Conservation (phyloP, 2,329 filamentous ascomycete genomes). For the Capronia coronata region DNA sequence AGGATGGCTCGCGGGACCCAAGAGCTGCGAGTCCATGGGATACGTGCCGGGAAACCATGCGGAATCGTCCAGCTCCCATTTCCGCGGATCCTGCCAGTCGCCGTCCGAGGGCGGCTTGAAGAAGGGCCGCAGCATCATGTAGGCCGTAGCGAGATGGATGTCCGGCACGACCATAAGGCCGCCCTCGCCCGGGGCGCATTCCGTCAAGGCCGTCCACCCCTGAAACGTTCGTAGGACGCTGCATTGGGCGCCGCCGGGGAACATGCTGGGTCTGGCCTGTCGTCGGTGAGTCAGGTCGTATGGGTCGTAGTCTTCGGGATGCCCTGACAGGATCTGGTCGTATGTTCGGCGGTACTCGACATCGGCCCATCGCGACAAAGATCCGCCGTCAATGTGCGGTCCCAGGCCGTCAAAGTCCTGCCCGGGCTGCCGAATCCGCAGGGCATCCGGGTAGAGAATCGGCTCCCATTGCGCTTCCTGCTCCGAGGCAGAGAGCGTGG, state of each 20-base stretch:
- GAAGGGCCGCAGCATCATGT: conserved; percentile 41
- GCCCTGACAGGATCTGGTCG: conserved; percentile 35
- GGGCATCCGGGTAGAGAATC: conserved; percentile 37
- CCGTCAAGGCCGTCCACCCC: conserved; percentile 42
- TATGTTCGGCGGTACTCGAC: conserved; percentile 37
- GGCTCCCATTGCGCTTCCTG: conserved; percentile 27
- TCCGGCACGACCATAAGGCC: conserved; percentile 39
- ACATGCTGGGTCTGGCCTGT: conserved; percentile 29
- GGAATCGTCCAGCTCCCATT: conserved; percentile 35
- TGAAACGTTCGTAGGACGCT: conserved; percentile 38
- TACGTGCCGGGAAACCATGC: conserved; percentile 38
- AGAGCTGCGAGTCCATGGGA: conserved; percentile 32
- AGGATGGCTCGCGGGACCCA: conserved; percentile 42
- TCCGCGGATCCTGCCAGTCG: conserved; percentile 35
- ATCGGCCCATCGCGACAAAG: conserved; percentile 41
- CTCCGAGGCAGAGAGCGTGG: conserved; percentile 27
- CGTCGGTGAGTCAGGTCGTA: conserved; percentile 37
- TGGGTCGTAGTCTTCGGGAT: conserved; percentile 35
- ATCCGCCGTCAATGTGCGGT: conserved; percentile 42
- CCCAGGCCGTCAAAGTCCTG: conserved; percentile 39
- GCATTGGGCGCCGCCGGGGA: conserved; percentile 35
- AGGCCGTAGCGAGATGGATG: conserved; percentile 35
- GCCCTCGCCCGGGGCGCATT: conserved; percentile 34
- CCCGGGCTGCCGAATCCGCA: conserved; percentile 37
- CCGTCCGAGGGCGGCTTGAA: conserved; percentile 34